A percentile compares a stretch with the other conserved stretches of the same genome.
Conservation (phyloP, 2,329 filamentous ascomycete genomes). For the Epicoccum sorghinum region DNA sequence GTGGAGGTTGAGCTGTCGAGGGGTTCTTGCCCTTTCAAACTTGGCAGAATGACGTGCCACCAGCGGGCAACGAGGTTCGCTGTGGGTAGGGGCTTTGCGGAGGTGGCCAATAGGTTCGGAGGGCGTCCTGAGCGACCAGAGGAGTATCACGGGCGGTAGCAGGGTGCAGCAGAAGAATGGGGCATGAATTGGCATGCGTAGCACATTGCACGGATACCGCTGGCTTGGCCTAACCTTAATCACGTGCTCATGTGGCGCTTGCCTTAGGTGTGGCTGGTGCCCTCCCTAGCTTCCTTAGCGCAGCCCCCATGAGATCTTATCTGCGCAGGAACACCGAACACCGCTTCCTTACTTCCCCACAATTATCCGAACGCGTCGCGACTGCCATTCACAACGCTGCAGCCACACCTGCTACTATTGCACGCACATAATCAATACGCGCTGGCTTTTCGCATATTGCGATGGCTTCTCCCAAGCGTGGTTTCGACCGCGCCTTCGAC, state of each 20-base stretch:
- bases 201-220: constrained; percentile 16
- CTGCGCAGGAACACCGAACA: neutral
- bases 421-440: neutral
- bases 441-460: neutral
- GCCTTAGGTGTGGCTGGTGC: neutral
- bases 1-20: constrained; percentile 40
- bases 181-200: constrained; percentile 28
- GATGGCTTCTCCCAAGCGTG: constrained; percentile 24
- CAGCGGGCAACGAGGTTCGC: constrained; percentile 17
- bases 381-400: constrained; percentile 4
- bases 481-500: constrained; percentile 23
- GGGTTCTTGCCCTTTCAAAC: constrained; percentile 46
- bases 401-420: neutral
- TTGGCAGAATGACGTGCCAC: constrained; percentile 46
- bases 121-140: constrained; percentile 19
- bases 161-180: constrained; percentile 27
- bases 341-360: constrained; percentile 6
- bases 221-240: neutral
- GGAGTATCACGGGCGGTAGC: constrained; percentile 23
- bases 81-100: constrained; percentile 3
- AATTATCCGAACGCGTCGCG: constrained; percentile 9
- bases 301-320: too few relatives aligned
- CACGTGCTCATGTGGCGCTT: too few relatives aligned
- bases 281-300: constrained; percentile 3
- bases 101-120: constrained; percentile 1